Conservation (phyloP, 2,329 filamentous ascomycete species). For the Uncinocarpus reesii region DNA sequence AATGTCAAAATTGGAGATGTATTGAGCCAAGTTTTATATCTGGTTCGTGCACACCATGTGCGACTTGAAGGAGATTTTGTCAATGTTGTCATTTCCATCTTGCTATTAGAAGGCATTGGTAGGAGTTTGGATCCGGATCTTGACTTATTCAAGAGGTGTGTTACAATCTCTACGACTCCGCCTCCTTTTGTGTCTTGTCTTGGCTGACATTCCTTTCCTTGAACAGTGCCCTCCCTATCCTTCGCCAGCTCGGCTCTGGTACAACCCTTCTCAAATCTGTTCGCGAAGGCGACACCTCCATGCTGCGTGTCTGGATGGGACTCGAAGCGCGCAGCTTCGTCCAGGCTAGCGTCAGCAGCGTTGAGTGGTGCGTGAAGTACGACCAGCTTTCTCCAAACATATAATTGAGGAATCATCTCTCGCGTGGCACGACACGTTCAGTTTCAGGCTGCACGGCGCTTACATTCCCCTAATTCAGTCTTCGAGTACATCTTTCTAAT, state of each 20-base stretch:
- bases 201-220: conserved; percentile 20
- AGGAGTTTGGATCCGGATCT: conserved; percentile 74
- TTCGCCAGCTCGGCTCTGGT: conserved; percentile 68
- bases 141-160: conserved; percentile 67
- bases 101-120: conserved; percentile 89
- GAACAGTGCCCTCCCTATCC: conserved; percentile 71
- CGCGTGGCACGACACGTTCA: not conserved
- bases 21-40: conserved; percentile 74
- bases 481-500: not conserved
- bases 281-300: conserved; percentile 64
- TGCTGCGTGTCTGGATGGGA: conserved; percentile 85
- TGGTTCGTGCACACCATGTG: conserved; percentile 89
- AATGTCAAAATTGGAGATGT: conserved; percentile 96
- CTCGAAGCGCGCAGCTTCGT: conserved; percentile 81
- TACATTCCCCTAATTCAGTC: not conserved
- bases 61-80: conserved; percentile 94
- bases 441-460: not conserved
- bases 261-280: conserved; percentile 49
- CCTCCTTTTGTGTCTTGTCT: conserved; percentile 1
- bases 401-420: conserved; percentile 31
- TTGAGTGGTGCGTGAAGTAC: conserved; percentile 82
- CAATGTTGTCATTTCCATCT: conserved; percentile 91
- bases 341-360: conserved; percentile 80
- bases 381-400: conserved; percentile 82
- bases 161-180: conserved; percentile 14